Percentiles rank a stretch among this genome's conserved stretches.
These are phyloP conservation scores for Bipolaris cookei DNA, from an alignment of 2,329 filamentous ascomycete genomes.

Conservation along the genomic window DNA sequence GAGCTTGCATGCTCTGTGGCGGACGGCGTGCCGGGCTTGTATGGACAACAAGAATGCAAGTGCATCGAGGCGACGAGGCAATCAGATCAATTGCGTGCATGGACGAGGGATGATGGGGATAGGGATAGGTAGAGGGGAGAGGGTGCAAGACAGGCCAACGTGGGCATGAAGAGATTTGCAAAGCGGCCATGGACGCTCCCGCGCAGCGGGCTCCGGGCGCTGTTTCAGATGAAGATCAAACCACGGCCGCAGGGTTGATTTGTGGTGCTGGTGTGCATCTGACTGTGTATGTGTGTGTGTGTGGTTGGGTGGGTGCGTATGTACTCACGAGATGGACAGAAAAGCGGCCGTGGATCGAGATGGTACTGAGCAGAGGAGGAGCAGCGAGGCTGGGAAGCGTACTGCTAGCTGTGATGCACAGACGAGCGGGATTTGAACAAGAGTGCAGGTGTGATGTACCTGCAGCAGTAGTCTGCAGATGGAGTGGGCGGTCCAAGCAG, in stretches of 20 bases:
- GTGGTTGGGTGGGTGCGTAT: no score
- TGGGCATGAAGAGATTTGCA: slow-evolving; percentile 15
- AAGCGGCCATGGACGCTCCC: slow-evolving; percentile 26
- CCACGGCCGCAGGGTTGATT: slow-evolving; percentile 41
- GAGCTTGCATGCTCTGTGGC: slow-evolving; percentile 8
- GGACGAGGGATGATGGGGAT: slow-evolving; percentile 14
- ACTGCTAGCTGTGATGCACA: slow-evolving; percentile 12
- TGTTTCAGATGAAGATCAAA: slow-evolving; percentile 51
- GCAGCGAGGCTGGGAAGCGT: slow-evolving; percentile 25
- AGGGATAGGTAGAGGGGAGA: neutral
- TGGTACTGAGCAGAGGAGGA: neutral
- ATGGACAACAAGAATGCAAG: slow-evolving; percentile 11
- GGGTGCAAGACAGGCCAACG: neutral
- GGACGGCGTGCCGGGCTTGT: slow-evolving; percentile 16
- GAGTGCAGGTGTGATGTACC: slow-evolving; percentile 21
- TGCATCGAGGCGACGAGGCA: slow-evolving; percentile 3
- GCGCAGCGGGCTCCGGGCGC: slow-evolving; percentile 25
- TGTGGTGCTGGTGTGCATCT: slow-evolving; percentile 44
- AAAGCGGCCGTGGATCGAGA: no score
- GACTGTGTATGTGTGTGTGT: no score
- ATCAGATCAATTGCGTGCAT: neutral
- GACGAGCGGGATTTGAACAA: slow-evolving; percentile 11
- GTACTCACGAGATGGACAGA: slow-evolving; percentile 21
- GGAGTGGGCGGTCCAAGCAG: neutral
- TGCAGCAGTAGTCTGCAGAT: slow-evolving; percentile 13